Percentiles rank a stretch among this genome's conserved stretches.
Conservation (phyloP, 2,329 filamentous ascomycete species). For the Hypoxylon sp. region DNA sequence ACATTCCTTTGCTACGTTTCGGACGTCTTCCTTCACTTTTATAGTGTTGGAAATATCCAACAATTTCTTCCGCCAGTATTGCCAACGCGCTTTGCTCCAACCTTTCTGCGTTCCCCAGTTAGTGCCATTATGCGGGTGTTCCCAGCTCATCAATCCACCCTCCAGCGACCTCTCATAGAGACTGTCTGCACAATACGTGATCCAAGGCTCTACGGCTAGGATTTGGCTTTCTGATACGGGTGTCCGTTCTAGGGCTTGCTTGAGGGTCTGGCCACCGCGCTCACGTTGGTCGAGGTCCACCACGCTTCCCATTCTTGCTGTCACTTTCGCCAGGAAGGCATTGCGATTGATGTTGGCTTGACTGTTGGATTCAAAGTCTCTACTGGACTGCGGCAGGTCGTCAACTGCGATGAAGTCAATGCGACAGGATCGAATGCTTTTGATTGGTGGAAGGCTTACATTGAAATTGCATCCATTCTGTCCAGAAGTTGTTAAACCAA, state of each 20-base stretch:
- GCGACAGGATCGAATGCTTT: neutral
- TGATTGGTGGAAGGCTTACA: conserved; percentile 12
- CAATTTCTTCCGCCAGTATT: conserved; percentile 25
- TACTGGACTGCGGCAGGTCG: neutral
- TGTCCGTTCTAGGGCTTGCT: conserved; percentile 17
- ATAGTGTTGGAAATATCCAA: conserved; percentile 11
- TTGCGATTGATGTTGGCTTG: conserved; percentile 29
- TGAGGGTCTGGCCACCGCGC: conserved; percentile 23
- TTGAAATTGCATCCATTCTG: conserved; percentile 24
- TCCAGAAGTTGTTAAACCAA: conserved; percentile 27
- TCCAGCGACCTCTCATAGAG: conserved; percentile 22
- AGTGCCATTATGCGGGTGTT: conserved; percentile 22
- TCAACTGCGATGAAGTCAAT: neutral
- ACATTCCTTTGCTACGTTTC: conserved; percentile 18
- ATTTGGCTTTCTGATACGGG: conserved; percentile 1
- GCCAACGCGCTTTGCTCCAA: conserved; percentile 26
- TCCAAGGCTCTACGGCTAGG: conserved; percentile 23
- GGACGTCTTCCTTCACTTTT: conserved; percentile 5
- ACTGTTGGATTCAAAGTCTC: conserved; percentile 4
- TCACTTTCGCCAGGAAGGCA: conserved; percentile 28
- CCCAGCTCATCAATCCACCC: conserved; percentile 26
- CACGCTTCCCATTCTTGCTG: conserved; percentile 10
- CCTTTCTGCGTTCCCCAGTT: conserved; percentile 21
- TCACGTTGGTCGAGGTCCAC: conserved; percentile 25
- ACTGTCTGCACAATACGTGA: conserved; percentile 20